Conservation (phyloP, 2,329 filamentous ascomycete genomes). For the Neonectria magnoliae region DNA sequence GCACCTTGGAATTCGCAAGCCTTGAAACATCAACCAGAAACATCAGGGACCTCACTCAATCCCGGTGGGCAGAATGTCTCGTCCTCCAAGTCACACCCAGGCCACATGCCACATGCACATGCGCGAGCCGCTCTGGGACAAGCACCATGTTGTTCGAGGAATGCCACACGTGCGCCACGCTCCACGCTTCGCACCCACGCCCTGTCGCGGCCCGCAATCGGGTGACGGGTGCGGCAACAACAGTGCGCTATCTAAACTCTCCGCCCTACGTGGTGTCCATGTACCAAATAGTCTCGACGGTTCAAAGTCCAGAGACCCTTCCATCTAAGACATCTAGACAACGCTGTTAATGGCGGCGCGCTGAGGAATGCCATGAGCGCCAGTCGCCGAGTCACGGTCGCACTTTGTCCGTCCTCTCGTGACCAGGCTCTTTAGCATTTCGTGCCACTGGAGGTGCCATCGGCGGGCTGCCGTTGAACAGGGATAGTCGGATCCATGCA, state of each 20-base stretch:
- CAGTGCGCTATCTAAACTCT: no score
- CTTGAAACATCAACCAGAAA: neutral
- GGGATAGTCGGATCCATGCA: neutral
- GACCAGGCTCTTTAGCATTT: neutral
- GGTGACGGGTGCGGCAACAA: neutral
- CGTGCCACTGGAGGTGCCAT: neutral
- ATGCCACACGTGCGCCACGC: conserved; percentile 4
- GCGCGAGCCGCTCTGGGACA: neutral
- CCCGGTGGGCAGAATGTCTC: neutral
- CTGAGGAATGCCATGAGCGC: neutral
- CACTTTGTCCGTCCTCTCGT: neutral
- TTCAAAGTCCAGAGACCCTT: neutral
- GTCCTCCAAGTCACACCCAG: neutral
- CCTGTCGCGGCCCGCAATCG: neutral
- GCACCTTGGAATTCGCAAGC: neutral
- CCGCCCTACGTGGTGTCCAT: neutral
- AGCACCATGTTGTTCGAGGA: neutral
- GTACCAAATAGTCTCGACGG: neutral
- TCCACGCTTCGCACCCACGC: neutral
- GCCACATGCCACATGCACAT: neutral
- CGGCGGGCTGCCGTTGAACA: neutral
- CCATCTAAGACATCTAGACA: neutral
- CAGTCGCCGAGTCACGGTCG: neutral
- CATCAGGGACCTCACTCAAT: neutral
- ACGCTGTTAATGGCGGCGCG: neutral